Conservation (phyloP, 139 green algal genomes). For the Picochlorum sp. region DNA sequence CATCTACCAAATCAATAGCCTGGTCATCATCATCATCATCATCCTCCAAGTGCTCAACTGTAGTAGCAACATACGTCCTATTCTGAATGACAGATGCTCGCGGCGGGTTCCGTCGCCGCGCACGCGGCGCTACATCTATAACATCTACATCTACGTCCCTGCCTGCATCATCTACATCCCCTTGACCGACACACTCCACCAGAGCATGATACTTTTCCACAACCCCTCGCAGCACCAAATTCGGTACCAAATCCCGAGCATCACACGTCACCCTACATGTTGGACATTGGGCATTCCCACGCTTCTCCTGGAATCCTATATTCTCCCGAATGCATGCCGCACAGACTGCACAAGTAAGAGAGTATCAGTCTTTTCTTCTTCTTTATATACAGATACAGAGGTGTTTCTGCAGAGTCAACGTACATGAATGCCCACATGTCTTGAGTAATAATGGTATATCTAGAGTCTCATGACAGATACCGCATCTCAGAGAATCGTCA, state of each 20-base stretch:
- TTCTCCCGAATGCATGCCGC: slow-evolving; percentile 35
- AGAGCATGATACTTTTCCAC: slow-evolving; percentile 14
- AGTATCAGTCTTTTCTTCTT: too few relatives aligned
- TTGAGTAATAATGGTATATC: slow-evolving; percentile 26
- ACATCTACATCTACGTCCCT: background rate
- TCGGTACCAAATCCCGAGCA: slow-evolving; percentile 28
- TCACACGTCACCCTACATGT: slow-evolving; percentile 28
- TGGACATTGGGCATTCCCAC: slow-evolving; percentile 20
- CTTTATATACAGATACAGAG: too few relatives aligned
- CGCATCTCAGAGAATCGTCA: slow-evolving; percentile 17
- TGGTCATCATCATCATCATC: background rate
- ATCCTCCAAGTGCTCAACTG: background rate
- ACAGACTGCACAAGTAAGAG: slow-evolving; percentile 22
- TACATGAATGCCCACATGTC: slow-evolving; percentile 37
- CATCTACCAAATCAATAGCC: background rate
- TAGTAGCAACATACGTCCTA: too few relatives aligned
- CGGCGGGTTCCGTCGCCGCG: background rate
- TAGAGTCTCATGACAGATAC: slow-evolving; percentile 26
- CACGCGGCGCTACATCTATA: background rate
- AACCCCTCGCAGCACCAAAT: slow-evolving; percentile 23
- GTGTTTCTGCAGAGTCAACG: background rate
- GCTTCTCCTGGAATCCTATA: slow-evolving; percentile 28
- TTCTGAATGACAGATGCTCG: background rate
- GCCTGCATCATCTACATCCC: background rate
- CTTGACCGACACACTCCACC: background rate